These are phyloP conservation scores for Zymoseptoria crescenta DNA, from an alignment of 2,329 filamentous ascomycete genomes.

Conservation along the genomic window DNA sequence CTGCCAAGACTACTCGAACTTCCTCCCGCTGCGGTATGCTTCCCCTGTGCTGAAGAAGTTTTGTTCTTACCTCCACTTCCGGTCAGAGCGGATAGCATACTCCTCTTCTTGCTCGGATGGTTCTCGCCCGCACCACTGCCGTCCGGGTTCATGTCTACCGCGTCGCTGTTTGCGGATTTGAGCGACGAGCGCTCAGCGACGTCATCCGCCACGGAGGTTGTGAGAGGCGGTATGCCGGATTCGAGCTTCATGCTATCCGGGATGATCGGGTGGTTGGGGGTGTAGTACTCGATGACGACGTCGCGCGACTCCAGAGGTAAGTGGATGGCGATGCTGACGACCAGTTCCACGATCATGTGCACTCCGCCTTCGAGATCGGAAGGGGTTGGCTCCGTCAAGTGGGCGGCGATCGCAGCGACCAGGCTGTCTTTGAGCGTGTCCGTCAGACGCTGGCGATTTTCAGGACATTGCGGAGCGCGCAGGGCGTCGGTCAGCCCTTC, in stretches of 20 bases:
- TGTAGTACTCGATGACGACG: slow-evolving; percentile 76
- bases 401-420: slow-evolving; percentile 62
- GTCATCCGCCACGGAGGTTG: slow-evolving; percentile 36
- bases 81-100: slow-evolving; percentile 39
- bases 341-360: slow-evolving; percentile 86
- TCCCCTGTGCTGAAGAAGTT: slow-evolving; percentile 24
- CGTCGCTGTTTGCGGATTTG: slow-evolving; percentile 30
- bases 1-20: slow-evolving; percentile 32
- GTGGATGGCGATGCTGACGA: slow-evolving; percentile 76
- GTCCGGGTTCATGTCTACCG: slow-evolving; percentile 23
- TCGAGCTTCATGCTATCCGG: slow-evolving; percentile 80
- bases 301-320: slow-evolving; percentile 86
- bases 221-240: slow-evolving; percentile 42
- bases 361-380: slow-evolving; percentile 79
- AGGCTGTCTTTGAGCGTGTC: slow-evolving; percentile 57
- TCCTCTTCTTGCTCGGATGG: slow-evolving; percentile 24
- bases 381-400: slow-evolving; percentile 68
- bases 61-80: slow-evolving; percentile 33
- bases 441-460: slow-evolving; percentile 54
- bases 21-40: slow-evolving; percentile 28
- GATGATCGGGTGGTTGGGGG: slow-evolving; percentile 64
- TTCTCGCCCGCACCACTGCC: slow-evolving; percentile 14
- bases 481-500: slow-evolving; percentile 76
- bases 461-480: slow-evolving; percentile 54
- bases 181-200: slow-evolving; percentile 35